These are phyloP conservation scores for Tulasnella calospora DNA, from an alignment of 768 basidiomycete genomes.

Conservation along the genomic window DNA sequence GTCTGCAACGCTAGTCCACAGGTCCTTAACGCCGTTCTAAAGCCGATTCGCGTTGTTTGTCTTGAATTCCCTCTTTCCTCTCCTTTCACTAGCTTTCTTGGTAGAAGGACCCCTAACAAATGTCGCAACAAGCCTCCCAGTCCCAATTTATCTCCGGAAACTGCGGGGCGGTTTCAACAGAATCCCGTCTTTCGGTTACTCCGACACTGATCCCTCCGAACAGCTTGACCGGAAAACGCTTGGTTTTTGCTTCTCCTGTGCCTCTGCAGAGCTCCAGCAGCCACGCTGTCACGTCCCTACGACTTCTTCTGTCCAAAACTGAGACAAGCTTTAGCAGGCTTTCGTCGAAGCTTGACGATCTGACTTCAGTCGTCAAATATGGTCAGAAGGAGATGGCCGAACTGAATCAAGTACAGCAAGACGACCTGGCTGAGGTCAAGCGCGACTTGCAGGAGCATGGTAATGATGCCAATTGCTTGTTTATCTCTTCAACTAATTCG, in stretches of 20 bases:
- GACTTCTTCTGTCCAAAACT: neutral
- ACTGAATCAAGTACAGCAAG: neutral
- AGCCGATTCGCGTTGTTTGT: constrained; percentile 3
- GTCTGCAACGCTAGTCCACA: neutral
- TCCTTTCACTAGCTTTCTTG: neutral
- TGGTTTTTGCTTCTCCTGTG: neutral
- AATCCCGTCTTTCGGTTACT: neutral
- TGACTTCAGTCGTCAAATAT: constrained; percentile 1
- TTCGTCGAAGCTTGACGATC: constrained; percentile 4
- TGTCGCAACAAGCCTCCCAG: neutral
- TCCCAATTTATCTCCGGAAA: neutral
- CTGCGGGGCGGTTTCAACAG: neutral
- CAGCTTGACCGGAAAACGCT: neutral
- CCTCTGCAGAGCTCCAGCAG: neutral
- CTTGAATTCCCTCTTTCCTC: neutral
- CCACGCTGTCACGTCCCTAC: neutral
- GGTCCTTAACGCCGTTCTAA: neutral
- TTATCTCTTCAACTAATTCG: neutral
- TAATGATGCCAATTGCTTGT: neutral
- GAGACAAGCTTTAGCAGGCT: neutral
- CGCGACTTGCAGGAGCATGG: constrained; percentile 19
- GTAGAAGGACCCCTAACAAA: neutral
- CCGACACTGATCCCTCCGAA: neutral
- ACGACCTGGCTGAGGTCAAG: constrained; percentile 16
- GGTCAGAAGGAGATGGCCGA: constrained; percentile 14